Base-by-base conservation (phyloP, 1,139 yeast genomes). In the Hanseniaspora uvarum region DNA sequence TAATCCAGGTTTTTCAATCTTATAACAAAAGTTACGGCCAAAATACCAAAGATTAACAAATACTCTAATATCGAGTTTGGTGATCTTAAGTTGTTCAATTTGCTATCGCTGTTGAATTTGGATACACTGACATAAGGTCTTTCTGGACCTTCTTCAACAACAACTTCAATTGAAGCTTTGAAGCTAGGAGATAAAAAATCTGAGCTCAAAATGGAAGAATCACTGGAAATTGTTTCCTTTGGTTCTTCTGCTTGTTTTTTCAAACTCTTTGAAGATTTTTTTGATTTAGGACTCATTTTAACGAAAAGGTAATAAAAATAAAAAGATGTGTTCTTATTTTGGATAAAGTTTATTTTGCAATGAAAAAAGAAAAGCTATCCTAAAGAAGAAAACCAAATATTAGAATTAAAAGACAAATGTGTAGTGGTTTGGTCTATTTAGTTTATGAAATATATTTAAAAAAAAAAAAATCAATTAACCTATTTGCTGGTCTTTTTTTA, bases 1-100 rank as follows among this genome's bases (percentile, higher is more conserved):
- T 72, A 67, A 47, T 78, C 74, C 49, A 92, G 67, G 57, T 77
- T 76, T 63, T 76, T 73, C 54, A 83, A 70, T 60, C 97, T 78
- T 52, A 86, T 76, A 47, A 69, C 63, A 10, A 73, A 59, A 0
- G 94, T 78, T 38, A 80, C 65, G 1, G 77, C 60, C n/a, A 80
- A 65, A 54, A 92, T 73, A 2, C 69, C 62, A 1, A 71, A 72
- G 19, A 92, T 63, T 41, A 73, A 58, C 2, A 70, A 12, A 55
- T 68, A 69, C 60, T 78, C 81, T 46, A 64, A 58, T 4, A 48
- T 12, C 0, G 71, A 55, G 12, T 59, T 58, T 8, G 68, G 62
- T 0, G 73, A 59, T 60, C 81, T 74, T 34, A 64, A 54, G 16
- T 62, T 59, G 11, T 71, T 62, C 28, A 74, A 66, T n/a, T 66